Evolutionary conservation across 2,329 filamentous ascomycete species (phyloP), one percentile per base, ranked within the genome.

Genomic region (Orbilia brochopaga): DNA sequence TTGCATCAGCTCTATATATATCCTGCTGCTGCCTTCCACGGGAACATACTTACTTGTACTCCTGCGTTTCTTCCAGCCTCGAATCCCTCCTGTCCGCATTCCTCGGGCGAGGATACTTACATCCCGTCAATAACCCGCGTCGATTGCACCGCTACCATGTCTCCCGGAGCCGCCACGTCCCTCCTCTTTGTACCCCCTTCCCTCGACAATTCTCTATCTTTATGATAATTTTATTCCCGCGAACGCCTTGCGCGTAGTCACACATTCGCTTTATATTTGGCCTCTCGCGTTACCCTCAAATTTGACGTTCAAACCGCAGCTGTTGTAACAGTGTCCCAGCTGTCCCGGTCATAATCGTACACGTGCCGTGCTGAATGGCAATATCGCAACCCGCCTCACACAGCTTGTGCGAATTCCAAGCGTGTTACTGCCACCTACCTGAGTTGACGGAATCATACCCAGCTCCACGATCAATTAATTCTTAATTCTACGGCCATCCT

Each of bases 351-450:
- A 4, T 13, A 6, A 42, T 15, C 37, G n/a, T n/a, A 42, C 37
- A 17, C 37, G 37, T 4, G 37, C 37, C 27, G 27, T 32, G 27
- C 27, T 32, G 27, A 32, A 17, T 13, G n/a, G n/a, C 13, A 42
- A 51, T 46, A 37, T 55, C 19, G 37, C 40, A 21, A 48, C 42
- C 27, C 52, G 37, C 27, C 54, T 19, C 17, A 40, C 57, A 27
- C 35, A 63, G 66, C 66, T 70, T 70, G 66, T 70, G 66, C 66
- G 48, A 70, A 70, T 70, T 70, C 66, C 66, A 64, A 60, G 66
- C 66, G 27, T 32, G 27, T 32, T 52, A 24, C 21, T 13, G 3
- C 51, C 19, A 17, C 7, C 27, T 46, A 52, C 17, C 23, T 13
- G 35, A 64, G 66, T 54, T 70, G 66, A 64, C 59, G 66, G 42